A percentile compares a stretch with the other conserved stretches of the same genome.
These are phyloP conservation scores for Neohortaea acidophila DNA, from an alignment of 495 filamentous ascomycete genomes.

Conservation along the genomic window DNA sequence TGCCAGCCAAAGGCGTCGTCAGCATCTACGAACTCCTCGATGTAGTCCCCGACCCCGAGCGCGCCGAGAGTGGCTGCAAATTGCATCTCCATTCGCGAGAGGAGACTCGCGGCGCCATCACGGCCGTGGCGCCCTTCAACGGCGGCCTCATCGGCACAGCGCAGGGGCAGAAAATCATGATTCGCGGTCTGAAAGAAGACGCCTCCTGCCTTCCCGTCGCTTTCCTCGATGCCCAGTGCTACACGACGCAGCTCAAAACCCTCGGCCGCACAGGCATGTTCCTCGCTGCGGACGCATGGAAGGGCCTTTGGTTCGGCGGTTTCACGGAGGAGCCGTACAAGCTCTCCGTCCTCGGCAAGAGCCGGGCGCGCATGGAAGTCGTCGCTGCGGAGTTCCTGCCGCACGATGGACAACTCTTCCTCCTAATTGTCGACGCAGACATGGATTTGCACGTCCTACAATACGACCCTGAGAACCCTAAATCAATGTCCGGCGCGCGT, in stretches of 20 bases:
- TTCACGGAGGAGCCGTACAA: slow-evolving; percentile 81
- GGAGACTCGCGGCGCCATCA: slow-evolving; percentile 87
- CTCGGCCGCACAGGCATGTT: slow-evolving; percentile 69
- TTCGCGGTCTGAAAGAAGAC: slow-evolving; percentile 89
- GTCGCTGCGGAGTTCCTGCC: slow-evolving; percentile 78
- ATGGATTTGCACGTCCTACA: slow-evolving; percentile 76
- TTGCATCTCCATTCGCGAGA: slow-evolving; percentile 78
- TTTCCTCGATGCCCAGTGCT: slow-evolving; percentile 95
- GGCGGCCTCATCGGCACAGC: slow-evolving; percentile 54
- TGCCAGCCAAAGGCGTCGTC: slow-evolving; percentile 65
- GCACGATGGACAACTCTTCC: slow-evolving; percentile 63
- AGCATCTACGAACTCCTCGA: slow-evolving; percentile 84
- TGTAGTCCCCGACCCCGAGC: slow-evolving; percentile 43
- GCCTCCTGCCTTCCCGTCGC: slow-evolving; percentile 80
- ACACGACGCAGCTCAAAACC: slow-evolving; percentile 67
- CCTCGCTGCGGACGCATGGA: slow-evolving; percentile 73
- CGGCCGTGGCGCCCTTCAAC: slow-evolving; percentile 51
- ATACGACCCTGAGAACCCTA: slow-evolving; percentile 94
- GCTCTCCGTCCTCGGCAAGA: slow-evolving; percentile 87
- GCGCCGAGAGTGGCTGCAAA: slow-evolving; percentile 65
- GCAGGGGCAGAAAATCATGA: slow-evolving; percentile 95
- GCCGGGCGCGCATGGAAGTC: slow-evolving; percentile 56
- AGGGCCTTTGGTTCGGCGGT: slow-evolving; percentile 87
- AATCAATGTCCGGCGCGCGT: slow-evolving; percentile 74
- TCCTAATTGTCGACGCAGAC: slow-evolving; percentile 72